A percentile compares a stretch with the other conserved stretches of the same genome.
phyloP scores from a whole-genome alignment of 805 yeast genomes.

The Wickerhamomyces strasburgensis region DNA sequence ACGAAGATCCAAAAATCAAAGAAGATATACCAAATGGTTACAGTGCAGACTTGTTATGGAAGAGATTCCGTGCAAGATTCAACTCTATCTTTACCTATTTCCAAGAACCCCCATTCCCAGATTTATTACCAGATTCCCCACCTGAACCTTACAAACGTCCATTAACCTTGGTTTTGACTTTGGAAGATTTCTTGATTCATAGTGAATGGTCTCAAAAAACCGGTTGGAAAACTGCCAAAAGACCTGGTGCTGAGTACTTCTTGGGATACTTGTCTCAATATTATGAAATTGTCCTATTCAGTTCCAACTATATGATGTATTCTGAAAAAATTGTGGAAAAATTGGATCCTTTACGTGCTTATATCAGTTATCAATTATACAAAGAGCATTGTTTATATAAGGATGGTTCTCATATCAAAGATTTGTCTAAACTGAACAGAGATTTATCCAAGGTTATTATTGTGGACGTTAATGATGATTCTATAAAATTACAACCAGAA shows the following conservation, averaged over 20 bases:
- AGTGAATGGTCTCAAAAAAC: constrained; percentile 85
- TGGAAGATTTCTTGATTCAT: constrained; percentile 88
- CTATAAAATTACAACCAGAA: constrained; percentile 82
- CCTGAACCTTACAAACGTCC: constrained; percentile 92
- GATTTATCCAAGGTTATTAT: constrained; percentile 77
- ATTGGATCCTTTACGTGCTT: constrained; percentile 90
- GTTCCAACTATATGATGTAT: constrained; percentile 79
- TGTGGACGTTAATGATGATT: constrained; percentile 70
- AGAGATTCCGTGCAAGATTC: constrained; percentile 66
- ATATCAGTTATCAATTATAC: constrained; percentile 78
- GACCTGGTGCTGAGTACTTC: constrained; percentile 98
- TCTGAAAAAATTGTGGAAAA: constrained; percentile 81
- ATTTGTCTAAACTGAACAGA: constrained; percentile 84
- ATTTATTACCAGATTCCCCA: constrained; percentile 86
- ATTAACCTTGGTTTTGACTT: constrained; percentile 77
- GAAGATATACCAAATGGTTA: constrained; percentile 60
- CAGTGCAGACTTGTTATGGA: constrained; percentile 57
- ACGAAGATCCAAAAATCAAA: constrained; percentile 58
- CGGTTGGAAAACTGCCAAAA: constrained; percentile 98
- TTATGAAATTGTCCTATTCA: constrained; percentile 91
- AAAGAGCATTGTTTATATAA: constrained; percentile 83
- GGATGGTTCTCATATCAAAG: constrained; percentile 88
- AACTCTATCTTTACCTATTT: constrained; percentile 74
- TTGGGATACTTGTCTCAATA: constrained; percentile 90
- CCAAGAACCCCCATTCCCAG: constrained; percentile 90